Conservation (phyloP, 2,329 filamentous ascomycete genomes). For the Arthrinium phaeospermum region DNA sequence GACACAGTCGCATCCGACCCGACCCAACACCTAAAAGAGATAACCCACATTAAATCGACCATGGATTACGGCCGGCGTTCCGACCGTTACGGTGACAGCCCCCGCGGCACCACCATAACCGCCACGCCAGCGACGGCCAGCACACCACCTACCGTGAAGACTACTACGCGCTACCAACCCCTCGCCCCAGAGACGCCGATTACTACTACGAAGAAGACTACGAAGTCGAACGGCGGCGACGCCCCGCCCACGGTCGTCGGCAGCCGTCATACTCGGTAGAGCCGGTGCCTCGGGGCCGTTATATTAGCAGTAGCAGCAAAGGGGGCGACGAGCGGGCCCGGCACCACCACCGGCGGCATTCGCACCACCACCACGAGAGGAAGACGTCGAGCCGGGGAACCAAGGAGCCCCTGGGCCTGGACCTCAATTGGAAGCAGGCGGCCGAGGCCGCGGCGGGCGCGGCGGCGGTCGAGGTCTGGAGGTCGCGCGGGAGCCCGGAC, state of each 20-base stretch:
- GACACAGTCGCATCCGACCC: not conserved
- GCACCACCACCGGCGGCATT: not conserved
- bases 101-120: not conserved
- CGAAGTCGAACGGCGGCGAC: conserved; percentile 7
- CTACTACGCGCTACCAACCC: not conserved
- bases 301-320: not conserved
- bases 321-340: not conserved
- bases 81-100: not conserved
- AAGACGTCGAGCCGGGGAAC: not conserved
- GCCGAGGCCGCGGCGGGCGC: conserved; percentile 34
- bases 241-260: not conserved
- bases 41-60: not conserved
- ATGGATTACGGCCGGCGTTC: conserved; percentile 1
- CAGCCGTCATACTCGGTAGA: not conserved
- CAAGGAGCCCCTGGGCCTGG: not conserved
- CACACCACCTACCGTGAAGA: not conserved
- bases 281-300: not conserved
- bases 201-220: not conserved
- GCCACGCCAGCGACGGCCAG: not conserved
- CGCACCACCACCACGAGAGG: not conserved
- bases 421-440: conserved; percentile 29
- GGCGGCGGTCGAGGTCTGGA: conserved; percentile 32
- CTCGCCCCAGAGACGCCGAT: not conserved
- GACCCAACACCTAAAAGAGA: not conserved
- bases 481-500: conserved; percentile 29